A percentile compares a stretch with the other conserved stretches of the same genome.
These are phyloP conservation scores for Gnomoniopsis smithogilvyi DNA, from an alignment of 2,329 filamentous ascomycete genomes.

Conservation along the genomic window DNA sequence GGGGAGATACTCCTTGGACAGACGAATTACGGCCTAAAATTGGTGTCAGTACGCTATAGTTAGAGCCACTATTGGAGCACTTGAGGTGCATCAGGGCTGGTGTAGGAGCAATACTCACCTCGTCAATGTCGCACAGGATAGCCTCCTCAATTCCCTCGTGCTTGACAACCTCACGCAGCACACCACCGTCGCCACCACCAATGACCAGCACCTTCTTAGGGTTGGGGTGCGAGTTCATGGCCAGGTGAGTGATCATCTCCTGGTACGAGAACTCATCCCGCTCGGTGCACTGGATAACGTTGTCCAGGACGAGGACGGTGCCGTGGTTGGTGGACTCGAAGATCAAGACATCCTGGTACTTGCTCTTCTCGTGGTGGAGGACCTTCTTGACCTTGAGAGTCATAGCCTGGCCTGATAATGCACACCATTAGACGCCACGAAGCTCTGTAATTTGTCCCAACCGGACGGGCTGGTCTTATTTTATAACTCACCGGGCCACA, in stretches of 20 bases:
- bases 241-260: constrained; percentile 99
- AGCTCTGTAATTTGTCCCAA: neutral
- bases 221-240: constrained; percentile 97
- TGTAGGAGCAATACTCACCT: constrained; percentile 62
- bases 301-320: constrained; percentile 94
- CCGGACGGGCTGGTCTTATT: neutral
- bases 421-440: constrained; percentile 8
- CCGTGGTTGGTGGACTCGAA: constrained; percentile 98
- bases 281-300: constrained; percentile 98
- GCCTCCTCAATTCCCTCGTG: constrained; percentile 96
- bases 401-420: constrained; percentile 80
- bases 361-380: constrained; percentile 97
- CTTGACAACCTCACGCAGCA: constrained; percentile 98
- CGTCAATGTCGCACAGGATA: constrained; percentile 96
- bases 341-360: constrained; percentile 98
- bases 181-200: constrained; percentile 94
- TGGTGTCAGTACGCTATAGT: neutral
- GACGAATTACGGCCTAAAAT: constrained; percentile 83
- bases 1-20: constrained; percentile 97
- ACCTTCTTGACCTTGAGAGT: constrained; percentile 97
- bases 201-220: constrained; percentile 99
- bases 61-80: neutral
- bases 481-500: constrained; percentile 74
- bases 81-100: constrained; percentile 26
- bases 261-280: constrained; percentile 99